Base-by-base conservation (phyloP, 331 rosid genomes). In the Saraca asoca region DNA sequence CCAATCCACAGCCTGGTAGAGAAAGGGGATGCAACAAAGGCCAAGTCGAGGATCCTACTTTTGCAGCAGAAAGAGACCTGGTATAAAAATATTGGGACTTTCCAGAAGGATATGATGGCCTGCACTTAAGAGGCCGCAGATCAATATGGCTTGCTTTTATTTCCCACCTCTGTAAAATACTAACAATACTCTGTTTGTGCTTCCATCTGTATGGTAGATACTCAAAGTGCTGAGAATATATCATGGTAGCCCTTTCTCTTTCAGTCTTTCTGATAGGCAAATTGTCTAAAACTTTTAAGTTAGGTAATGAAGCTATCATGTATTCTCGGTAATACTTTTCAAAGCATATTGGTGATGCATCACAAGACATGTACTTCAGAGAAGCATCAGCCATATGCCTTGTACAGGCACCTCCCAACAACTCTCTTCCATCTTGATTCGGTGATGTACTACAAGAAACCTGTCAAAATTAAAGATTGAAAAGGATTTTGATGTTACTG, bases 241-340 rank as follows among this genome's bases (percentile, higher is more conserved):
- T 78, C 56, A 63, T 75, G 0, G 64, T 50, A 71, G 96, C 89
- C 77, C 78, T 80, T 70, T 90, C 91, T 78, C 69, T 82, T 50
- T 87, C 96, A 69, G 61, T 53, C 60, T 61, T 78, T 83, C 82
- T 64, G 69, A 89, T 75, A 7, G 84, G 78, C 69, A 89, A 58
- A 65, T 81, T 79, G 75, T 89, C 96, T 68, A 87, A 76, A 64
- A 69, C 76, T 81, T 80, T 82, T 69, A 89, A 71, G 53, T 75
- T 79, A 19, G 95, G 85, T 64, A 89, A 78, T 54, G 91, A 87
- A 67, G 89, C 85, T 69, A 85, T 78, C 86, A 89, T 87, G 81
- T 79, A 89, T 70, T 89, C 95, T 78, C 95, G 83, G 68, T 89
- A 89, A 68, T 87, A 78, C 54, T 83, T 85, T 83, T 87, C 89